Conservation (phyloP, 345 rosid genomes). For the Carallia pectinifolia region DNA sequence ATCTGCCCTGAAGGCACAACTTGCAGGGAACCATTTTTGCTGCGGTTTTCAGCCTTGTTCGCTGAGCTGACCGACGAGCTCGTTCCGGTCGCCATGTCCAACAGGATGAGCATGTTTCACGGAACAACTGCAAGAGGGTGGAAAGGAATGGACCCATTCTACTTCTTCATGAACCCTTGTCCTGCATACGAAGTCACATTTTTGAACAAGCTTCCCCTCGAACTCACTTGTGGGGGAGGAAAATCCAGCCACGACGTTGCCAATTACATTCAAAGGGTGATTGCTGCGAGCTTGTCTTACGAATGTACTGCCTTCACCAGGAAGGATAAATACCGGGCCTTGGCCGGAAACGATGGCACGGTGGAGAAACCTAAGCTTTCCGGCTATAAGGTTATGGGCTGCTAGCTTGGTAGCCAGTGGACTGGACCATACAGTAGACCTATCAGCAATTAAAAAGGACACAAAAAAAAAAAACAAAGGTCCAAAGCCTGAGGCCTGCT, state of each 20-base stretch:
- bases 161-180: conserved; percentile 82
- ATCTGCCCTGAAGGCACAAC: conserved; percentile 88
- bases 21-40: conserved; percentile 71
- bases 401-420: neutral
- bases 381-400: neutral
- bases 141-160: conserved; percentile 80
- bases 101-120: conserved; percentile 64
- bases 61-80: conserved; percentile 61
- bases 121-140: conserved; percentile 81
- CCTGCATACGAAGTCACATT: conserved; percentile 76
- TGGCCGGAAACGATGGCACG: conserved; percentile 70
- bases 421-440: neutral
- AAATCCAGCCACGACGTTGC: conserved; percentile 75
- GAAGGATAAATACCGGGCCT: conserved; percentile 66
- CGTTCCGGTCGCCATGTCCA: conserved; percentile 73
- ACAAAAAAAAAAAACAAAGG: neutral
- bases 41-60: conserved; percentile 63
- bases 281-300: conserved; percentile 57
- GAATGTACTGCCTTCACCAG: conserved; percentile 74
- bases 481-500: no score
- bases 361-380: conserved; percentile 29
- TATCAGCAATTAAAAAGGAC: neutral
- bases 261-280: conserved; percentile 63
- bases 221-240: conserved; percentile 51
- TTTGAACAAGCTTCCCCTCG: conserved; percentile 57